These are phyloP conservation scores for Massospora cicadina DNA, from an alignment of 371 early-diverging fungal species.

Conservation along the genomic window DNA sequence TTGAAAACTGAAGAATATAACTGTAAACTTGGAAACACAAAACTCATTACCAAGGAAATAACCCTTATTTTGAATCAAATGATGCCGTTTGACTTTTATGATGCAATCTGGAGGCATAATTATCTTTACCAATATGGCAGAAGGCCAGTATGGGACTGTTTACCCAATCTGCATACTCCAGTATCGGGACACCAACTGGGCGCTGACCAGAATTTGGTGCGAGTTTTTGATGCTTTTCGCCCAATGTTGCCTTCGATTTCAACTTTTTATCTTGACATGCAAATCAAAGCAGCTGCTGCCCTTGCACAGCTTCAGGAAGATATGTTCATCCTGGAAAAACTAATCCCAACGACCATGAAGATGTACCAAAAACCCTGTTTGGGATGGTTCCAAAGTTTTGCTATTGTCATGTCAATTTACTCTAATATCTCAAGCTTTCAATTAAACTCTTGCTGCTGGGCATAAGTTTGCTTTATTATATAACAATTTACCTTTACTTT, in stretches of 20 bases:
- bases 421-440: no score
- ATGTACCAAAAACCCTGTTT: neutral
- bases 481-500: no score
- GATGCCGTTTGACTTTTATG: neutral
- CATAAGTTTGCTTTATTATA: no score
- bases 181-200: neutral
- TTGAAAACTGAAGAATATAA: neutral
- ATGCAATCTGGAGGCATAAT: neutral
- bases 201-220: neutral
- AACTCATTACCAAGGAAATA: neutral
- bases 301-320: neutral
- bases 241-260: neutral
- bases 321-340: neutral
- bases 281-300: neutral
- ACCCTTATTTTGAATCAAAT: neutral
- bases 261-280: neutral
- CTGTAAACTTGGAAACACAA: neutral
- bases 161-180: neutral
- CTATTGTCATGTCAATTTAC: neutral
- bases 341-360: neutral
- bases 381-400: neutral
- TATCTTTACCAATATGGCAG: neutral
- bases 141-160: neutral
- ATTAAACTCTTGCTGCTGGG: no score
- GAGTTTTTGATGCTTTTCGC: neutral